Evolutionary conservation across 2,329 filamentous ascomycete genomes (phyloP), one percentile per base, ranked within the genome.

Genomic region (Nemania abortiva): DNA sequence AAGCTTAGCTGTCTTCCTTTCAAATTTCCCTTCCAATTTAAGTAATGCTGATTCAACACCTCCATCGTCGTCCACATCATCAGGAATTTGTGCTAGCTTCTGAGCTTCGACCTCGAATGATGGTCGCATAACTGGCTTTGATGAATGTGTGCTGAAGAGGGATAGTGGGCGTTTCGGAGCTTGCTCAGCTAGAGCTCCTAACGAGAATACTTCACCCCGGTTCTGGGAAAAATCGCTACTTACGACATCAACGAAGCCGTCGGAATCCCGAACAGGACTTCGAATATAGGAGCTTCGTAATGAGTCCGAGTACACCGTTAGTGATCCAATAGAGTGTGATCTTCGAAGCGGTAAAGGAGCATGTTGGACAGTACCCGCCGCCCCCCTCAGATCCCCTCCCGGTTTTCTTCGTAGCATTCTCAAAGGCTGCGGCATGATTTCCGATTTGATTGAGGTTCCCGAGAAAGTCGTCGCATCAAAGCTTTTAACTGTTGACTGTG

Each of bases 31-130:
- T 82, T 99, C 96, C 0, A 99, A 86, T 76, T 98, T 99, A 74
- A 95, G 82, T 59, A 99, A 80, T 0, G 96, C 93, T n/a, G 95
- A 94, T 77, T 98, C 96, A 29, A 98, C 90, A 13, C 95, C 95
- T 6, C 94, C 94, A 76, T 97, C 93, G 54, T 91, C 91, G 69
- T 90, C 87, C 18, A 83, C 78, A 45, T 97, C 93, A 76, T 98
- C 95, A 0, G 95, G 94, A 29, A 98, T 93, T 64, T 92, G 90
- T 1, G 95, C 93, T 63, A 99, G 88, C 74, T 93, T 93, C 68
- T 95, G 90, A 0, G 97, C 93, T 75, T 97, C 94, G 2, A 88
- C 91, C 79, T 98, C 94, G 74, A 98, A 98, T 0, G 95, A 98
- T 1, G 89, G 87, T 3, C 88, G 86, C 87, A 90, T 89, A 1